Conservation (phyloP, 306 rosid species). For the Neltuma alba region DNA sequence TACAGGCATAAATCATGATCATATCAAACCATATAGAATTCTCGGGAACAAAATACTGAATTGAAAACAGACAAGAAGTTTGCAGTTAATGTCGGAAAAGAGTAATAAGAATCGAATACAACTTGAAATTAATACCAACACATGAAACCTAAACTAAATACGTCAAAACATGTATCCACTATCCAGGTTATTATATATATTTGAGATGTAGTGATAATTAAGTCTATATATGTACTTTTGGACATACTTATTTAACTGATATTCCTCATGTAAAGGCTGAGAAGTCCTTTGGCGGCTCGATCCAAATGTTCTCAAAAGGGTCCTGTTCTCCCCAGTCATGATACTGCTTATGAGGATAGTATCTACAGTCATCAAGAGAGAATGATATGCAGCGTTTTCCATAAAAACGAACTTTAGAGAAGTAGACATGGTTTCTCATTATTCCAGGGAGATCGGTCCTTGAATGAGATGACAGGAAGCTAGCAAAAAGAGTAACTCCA, state of each 20-base stretch:
- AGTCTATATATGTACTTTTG: constrained; percentile 23
- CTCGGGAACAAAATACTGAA: background rate
- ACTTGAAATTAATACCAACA: constrained; percentile 21
- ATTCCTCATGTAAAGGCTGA: constrained; percentile 54
- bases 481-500: constrained; percentile 68
- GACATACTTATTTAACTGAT: constrained; percentile 37
- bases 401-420: constrained; percentile 83
- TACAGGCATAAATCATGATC: background rate
- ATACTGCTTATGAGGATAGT: constrained; percentile 85
- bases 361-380: constrained; percentile 65
- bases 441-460: constrained; percentile 67
- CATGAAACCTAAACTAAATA: constrained; percentile 22
- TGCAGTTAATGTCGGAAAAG: background rate
- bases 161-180: constrained; percentile 29
- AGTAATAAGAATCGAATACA: background rate
- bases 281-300: constrained; percentile 77
- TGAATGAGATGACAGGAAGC: constrained; percentile 80
- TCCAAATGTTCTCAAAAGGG: constrained; percentile 81
- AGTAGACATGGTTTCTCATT: constrained; percentile 74
- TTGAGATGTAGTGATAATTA: constrained; percentile 27
- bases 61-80: background rate
- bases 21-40: background rate
- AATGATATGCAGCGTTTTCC: constrained; percentile 83
- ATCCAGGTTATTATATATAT: constrained; percentile 16
- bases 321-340: constrained; percentile 92